Evolutionary conservation across 1,284 basidiomycete genomes (phyloP), one percentile per base, ranked within the genome.

Genomic region (Trametes versicolor): DNA sequence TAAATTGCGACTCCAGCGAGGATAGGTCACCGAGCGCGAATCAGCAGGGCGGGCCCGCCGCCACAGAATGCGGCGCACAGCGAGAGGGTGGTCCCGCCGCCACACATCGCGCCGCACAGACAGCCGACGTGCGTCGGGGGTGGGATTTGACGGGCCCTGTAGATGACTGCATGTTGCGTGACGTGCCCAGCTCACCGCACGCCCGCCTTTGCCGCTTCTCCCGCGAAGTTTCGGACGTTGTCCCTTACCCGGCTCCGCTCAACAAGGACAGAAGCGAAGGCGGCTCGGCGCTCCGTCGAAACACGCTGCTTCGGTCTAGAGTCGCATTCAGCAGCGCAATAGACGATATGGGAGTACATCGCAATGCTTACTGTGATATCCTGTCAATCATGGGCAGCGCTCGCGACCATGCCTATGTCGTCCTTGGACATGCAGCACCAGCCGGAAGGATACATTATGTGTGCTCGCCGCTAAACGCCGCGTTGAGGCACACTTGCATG

Each of bases 191-290:
- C 29, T 34, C 15, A 43, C 6, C 27, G 13, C 15, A 49, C 25
- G 15, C 48, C 25, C 48, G 9, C 10, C 15, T 15, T 17, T 3
- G 17, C 23, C 32, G 29, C 53, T 62, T 62, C 61, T 57, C 54
- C 61, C 61, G 61, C 61, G 54, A 62, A 47, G 21, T 57, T 17
- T 51, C 61, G 54, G 49, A 57, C 23, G n/a, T 39, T 62, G 39
- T 57, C 39, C 36, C n/a, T 57, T 45, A 17, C 15, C 49, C 48
- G 61, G 61, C 41, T 57, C 61, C 61, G 54, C 32, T 8, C 61
- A 45, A 43, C 23, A n/a, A 57, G 54, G 61, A 62, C 48, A 5
- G 32, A 62, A 43, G 53, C 15, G 32, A 62, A 43, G 53, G 6
- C 37, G 4, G 17, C 23, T 25, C 23, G 9, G 25, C 6, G 9